Evolutionary conservation across 352 stramenopile species (phyloP).

Genomic region (Globisporangium recalcitrans): DNA sequence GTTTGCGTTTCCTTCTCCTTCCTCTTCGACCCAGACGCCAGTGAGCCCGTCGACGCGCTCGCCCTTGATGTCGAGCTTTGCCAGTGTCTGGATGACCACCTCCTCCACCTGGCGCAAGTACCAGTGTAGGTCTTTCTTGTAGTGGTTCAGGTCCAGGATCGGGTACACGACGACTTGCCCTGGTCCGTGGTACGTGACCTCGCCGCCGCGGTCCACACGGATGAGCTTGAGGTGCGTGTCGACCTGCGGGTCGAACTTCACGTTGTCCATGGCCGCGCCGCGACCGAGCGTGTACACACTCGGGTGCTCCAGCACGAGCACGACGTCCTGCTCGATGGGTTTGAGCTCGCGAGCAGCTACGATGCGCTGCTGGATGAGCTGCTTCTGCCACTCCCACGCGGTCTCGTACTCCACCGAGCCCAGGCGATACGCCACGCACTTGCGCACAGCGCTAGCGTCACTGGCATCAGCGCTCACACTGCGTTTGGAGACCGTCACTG

Average conservation of each 20-base stretch:
- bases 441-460: conserved; percentile 18
- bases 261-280: conserved; percentile 74
- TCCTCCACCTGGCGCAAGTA: conserved; percentile 96
- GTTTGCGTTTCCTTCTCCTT: conserved; percentile 32
- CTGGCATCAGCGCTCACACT: background rate
- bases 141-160: conserved; percentile 92
- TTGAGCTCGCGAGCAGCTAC: conserved; percentile 34
- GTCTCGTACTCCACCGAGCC: conserved; percentile 78
- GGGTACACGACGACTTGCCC: conserved; percentile 98
- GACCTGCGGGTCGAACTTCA: conserved; percentile 53
- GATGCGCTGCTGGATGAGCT: conserved; percentile 80
- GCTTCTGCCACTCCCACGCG: conserved; percentile 85
- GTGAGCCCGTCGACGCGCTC: conserved; percentile 89
- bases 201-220: conserved; percentile 96
- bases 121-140: conserved; percentile 97
- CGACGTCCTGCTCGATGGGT: conserved; percentile 77
- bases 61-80: conserved; percentile 81
- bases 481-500: background rate
- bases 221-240: conserved; percentile 85
- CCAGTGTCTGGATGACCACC: conserved; percentile 91
- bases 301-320: conserved; percentile 91
- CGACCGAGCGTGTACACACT: conserved; percentile 96
- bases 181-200: conserved; percentile 98
- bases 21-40: conserved; percentile 94
- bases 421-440: conserved; percentile 65